A percentile compares a stretch with the other conserved stretches of the same genome.
Evolutionary conservation across 2,329 filamentous ascomycete genomes (phyloP).

Genomic region (Aspergillus arachidicola): DNA sequence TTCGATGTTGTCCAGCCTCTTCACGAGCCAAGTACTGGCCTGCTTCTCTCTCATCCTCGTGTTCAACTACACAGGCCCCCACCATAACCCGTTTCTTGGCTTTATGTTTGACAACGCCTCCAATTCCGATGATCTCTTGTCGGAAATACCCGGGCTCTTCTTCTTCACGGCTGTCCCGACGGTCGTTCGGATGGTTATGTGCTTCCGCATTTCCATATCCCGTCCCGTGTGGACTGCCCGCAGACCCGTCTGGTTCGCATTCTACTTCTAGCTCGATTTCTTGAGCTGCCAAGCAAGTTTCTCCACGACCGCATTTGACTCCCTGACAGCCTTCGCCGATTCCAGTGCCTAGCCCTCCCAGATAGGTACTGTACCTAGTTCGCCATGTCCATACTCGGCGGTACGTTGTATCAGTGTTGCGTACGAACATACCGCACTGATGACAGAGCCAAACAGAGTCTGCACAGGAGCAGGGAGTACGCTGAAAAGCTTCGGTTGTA

Average conservation of each 20-base stretch:
- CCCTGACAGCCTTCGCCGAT: constrained; percentile 87
- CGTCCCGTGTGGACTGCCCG: constrained; percentile 30
- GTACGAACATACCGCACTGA: constrained; percentile 74
- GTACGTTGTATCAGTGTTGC: constrained; percentile 60
- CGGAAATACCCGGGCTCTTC: constrained; percentile 71
- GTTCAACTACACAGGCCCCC: constrained; percentile 83
- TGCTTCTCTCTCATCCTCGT: constrained; percentile 72
- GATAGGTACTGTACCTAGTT: constrained; percentile 74
- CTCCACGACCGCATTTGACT: constrained; percentile 81
- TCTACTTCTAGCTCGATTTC: constrained; percentile 83
- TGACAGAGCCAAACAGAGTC: constrained; percentile 78
- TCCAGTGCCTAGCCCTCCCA: constrained; percentile 80
- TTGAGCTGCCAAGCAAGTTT: constrained; percentile 72
- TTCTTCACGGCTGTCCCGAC: constrained; percentile 33
- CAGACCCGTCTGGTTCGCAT: constrained; percentile 72
- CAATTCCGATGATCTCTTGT: constrained; percentile 90
- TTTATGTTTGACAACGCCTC: constrained; percentile 84
- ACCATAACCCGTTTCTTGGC: constrained; percentile 79
- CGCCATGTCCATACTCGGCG: constrained; percentile 84
- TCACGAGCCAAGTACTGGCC: constrained; percentile 72
- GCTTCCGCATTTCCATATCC: constrained; percentile 15
- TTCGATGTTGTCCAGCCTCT: constrained; percentile 66
- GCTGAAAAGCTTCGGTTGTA: constrained; percentile 54
- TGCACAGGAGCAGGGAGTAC: constrained; percentile 60
- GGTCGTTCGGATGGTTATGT: constrained; percentile 17